Base-by-base conservation (phyloP, 352 stramenopile genomes). In the Phytophthora niederhauseri region DNA sequence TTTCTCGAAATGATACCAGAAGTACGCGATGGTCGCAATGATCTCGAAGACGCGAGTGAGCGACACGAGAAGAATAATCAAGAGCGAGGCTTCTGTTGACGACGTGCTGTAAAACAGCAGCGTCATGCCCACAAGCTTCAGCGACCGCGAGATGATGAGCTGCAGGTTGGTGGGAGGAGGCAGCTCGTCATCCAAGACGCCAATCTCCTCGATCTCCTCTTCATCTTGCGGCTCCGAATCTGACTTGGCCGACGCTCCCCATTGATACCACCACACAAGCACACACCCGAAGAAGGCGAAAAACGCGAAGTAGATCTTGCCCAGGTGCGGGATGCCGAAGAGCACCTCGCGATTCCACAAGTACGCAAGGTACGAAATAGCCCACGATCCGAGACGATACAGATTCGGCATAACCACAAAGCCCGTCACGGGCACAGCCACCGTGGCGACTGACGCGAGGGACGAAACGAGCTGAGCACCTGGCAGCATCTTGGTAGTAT, bases 191-290 rank as follows among this genome's bases (percentile, higher is more conserved):
- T 93, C 83, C 61, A 93, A 75, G 36, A 81, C 75, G 14, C 84
- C 83, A 66, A 92, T 77, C 54, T 92, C 85, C 15, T 90, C 85
- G 12, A 90, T 81, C 45, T 93, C 84, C 8, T 87, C 83, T 57
- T 76, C 69, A 57, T 91, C 77, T 31, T 92, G 82, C 50, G 75
- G 48, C n/a, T 81, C 63, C 6, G 75, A 75, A 0, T 79, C 64
- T 30, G 57, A 71, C 67, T 81, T 86, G 20, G 77, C 73, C 20
- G 82, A 80, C 17, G 84, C 81, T 19, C 87, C 87, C 84, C 85
- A 94, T 60, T 96, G 86, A 71, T 94, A 92, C 88, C 86, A 96
- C 88, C 88, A 96, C 53, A 96, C 84, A 41, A 96, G 70, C 1
- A 79, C 43, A 30, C 79, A 90, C 17, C 88, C 88, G 34, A 94